Evolutionary conservation across 257 asterid species (phyloP).

Genomic region (Nicotiana otophora): DNA sequence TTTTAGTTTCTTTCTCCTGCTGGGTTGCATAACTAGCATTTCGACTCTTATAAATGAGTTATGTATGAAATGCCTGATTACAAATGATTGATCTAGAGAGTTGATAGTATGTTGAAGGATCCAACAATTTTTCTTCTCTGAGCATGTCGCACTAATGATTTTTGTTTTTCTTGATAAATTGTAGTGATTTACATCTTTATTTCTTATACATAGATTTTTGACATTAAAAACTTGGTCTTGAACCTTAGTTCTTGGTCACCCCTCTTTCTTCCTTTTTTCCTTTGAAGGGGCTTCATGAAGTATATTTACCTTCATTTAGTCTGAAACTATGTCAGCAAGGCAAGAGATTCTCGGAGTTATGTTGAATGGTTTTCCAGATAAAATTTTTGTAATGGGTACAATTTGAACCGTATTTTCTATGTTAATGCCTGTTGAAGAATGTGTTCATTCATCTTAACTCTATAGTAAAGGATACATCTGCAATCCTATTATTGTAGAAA

Average conservation of each 20-base stretch:
- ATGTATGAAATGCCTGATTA: not conserved
- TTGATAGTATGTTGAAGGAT: slow-evolving; percentile 2
- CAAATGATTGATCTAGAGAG: not conserved
- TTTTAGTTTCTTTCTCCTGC: not conserved
- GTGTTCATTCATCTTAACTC: slow-evolving; percentile 1
- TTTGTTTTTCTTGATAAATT: not conserved
- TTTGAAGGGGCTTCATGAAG: not conserved
- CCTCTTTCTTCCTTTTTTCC: not conserved
- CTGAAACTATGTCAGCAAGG: not conserved
- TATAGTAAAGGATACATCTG: not conserved
- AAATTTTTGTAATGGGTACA: not conserved
- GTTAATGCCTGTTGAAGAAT: not conserved
- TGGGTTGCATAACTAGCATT: not conserved
- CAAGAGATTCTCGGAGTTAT: not conserved
- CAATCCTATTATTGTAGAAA: not conserved
- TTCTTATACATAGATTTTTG: not conserved
- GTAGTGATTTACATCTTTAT: not conserved
- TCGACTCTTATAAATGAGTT: not conserved
- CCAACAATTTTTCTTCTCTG: not conserved
- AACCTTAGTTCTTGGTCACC: not conserved
- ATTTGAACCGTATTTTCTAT: not conserved
- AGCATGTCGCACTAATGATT: not conserved
- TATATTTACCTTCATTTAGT: not conserved
- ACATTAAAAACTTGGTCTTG: not conserved
- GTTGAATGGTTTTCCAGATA: not conserved